Conservation (phyloP, 2,329 filamentous ascomycete species). For the Colletotrichum phormii region DNA sequence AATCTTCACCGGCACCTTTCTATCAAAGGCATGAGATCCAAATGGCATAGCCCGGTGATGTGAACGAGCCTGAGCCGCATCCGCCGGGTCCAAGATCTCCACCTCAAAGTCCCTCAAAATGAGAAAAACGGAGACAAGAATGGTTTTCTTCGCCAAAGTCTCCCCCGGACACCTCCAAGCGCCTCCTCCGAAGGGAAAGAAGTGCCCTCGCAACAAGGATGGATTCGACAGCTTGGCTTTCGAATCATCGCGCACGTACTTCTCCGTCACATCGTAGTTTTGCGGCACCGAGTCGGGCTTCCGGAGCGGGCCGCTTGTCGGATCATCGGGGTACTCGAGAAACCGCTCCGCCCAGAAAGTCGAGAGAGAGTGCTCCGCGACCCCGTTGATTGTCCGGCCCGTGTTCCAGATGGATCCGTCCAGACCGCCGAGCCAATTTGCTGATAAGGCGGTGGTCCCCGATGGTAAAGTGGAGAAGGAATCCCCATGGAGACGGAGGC, state of each 20-base stretch:
- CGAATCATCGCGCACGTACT: neutral
- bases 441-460: neutral
- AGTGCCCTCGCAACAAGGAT: slow-evolving; percentile 12
- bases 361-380: slow-evolving; percentile 8
- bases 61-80: neutral
- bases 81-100: neutral
- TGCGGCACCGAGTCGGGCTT: too few relatives aligned
- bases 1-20: neutral
- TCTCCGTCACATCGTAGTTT: neutral
- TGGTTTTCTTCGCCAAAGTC: slow-evolving; percentile 19
- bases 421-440: slow-evolving; percentile 26
- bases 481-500: neutral
- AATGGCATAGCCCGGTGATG: slow-evolving; percentile 22
- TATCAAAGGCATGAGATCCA: slow-evolving; percentile 21
- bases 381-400: neutral
- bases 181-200: slow-evolving; percentile 29
- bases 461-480: neutral
- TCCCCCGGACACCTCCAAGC: slow-evolving; percentile 32
- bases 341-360: slow-evolving; percentile 39
- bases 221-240: slow-evolving; percentile 5
- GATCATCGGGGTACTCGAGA: slow-evolving; percentile 35
- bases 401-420: slow-evolving; percentile 24
- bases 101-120: slow-evolving; percentile 17
- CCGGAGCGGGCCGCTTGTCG: slow-evolving; percentile 33
- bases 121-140: neutral